These are phyloP conservation scores for Annulohypoxylon nitens DNA, from an alignment of 495 filamentous ascomycete species.

Conservation along the genomic window DNA sequence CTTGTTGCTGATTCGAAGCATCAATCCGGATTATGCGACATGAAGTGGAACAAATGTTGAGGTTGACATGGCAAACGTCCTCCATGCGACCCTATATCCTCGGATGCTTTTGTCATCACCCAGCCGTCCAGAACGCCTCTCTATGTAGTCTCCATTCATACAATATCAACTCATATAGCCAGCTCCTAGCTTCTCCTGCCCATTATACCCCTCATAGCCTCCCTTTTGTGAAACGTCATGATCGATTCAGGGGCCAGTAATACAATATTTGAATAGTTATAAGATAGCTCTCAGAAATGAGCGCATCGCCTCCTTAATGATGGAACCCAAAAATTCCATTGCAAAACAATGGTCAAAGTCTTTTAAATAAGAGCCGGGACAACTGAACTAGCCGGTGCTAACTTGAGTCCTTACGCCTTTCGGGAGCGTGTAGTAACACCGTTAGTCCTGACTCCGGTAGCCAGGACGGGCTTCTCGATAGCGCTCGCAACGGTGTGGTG, in stretches of 20 bases:
- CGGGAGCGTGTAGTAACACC: constrained; percentile 67
- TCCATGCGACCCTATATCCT: constrained; percentile 42
- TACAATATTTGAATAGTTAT: constrained; percentile 47
- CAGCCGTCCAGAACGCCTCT: constrained; percentile 38
- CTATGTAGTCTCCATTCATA: constrained; percentile 33
- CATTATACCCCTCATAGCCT: constrained; percentile 38
- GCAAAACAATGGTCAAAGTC: constrained; percentile 35
- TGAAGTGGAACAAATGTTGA: constrained; percentile 34
- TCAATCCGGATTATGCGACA: constrained; percentile 41
- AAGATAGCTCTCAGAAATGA: constrained; percentile 11
- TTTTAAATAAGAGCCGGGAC: constrained; percentile 16
- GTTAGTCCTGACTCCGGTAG: constrained; percentile 64
- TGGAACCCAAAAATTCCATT: constrained; percentile 30
- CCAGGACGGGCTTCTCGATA: constrained; percentile 55
- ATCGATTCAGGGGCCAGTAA: constrained; percentile 48
- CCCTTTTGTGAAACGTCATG: constrained; percentile 42
- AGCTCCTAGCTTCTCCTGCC: constrained; percentile 27
- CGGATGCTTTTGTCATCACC: constrained; percentile 41
- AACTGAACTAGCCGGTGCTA: constrained; percentile 14
- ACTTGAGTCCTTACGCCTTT: constrained; percentile 63
- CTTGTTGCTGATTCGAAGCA: constrained; percentile 28
- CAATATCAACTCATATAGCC: constrained; percentile 36
- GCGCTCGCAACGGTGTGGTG: constrained; percentile 57
- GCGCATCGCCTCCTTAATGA: constrained; percentile 24
- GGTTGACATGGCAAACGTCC: constrained; percentile 33